Evolutionary conservation across 2,329 filamentous ascomycete genomes (phyloP), one percentile per base, ranked within the genome.

Genomic region (Coniochaeta prunicola): DNA sequence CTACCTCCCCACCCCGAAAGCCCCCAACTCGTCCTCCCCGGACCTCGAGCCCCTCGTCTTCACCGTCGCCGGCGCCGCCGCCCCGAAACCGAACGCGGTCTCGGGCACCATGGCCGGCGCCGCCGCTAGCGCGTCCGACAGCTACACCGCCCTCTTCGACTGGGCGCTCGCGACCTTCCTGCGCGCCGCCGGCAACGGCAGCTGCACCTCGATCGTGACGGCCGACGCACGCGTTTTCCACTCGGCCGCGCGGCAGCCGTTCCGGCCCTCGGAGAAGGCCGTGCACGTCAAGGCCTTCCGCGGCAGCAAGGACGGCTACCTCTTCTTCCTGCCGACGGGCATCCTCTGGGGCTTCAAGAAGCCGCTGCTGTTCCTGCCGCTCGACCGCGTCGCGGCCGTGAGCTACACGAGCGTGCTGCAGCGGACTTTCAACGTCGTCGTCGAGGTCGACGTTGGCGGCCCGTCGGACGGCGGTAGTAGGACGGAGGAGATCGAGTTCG

Each of bases 321-420:
- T 89, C 1, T 89, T 88, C 67, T 88, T 89, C 67, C 73, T 89
- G 17, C 80, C 84, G 33, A 84, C 77, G 28, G 86, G 86, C 15
- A 88, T 89, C 58, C 69, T 89, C 8, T 89, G 85, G 84, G 85
- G 79, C 0, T 89, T 86, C 75, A 88, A 88, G 71, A 89, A 89
- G 70, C 86, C 86, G 0, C 69, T 89, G 2, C 72, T 87, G 24
- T 88, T 88, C 64, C 75, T 89, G 5, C 83, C 85, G 4, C 77
- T 87, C 19, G 79, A 82, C 57, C 77, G 80, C 13, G 84, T 89
- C 56, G 76, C 77, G 0, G 83, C 84, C 1, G 76, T 88, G n/a
- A 87, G 83, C 65, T 89, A 87, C 68, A 87, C 85, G 5, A 87
- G 76, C 60, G 84, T 89, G 28, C 73, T 89, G 53, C 85, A 88